Evolutionary conservation across 2,329 filamentous ascomycete genomes (phyloP).

Genomic region (Cladorrhinum sp.): DNA sequence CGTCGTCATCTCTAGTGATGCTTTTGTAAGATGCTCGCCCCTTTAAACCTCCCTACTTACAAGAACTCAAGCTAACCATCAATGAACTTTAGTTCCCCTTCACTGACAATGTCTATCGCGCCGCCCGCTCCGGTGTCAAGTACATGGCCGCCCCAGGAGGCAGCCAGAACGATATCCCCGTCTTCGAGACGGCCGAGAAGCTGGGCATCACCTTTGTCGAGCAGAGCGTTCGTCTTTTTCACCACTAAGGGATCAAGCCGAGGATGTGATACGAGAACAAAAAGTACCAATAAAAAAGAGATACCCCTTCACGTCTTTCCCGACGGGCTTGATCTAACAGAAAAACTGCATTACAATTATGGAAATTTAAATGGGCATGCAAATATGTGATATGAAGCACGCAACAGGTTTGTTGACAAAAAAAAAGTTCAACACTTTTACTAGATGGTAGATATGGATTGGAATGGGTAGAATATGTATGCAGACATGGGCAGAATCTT

Average conservation of each 20-base stretch:
- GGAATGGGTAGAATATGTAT: not conserved
- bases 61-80: slow-evolving; percentile 2
- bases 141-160: slow-evolving; percentile 93
- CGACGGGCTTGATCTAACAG: slow-evolving; percentile 13
- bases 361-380: not conserved
- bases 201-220: slow-evolving; percentile 92
- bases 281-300: slow-evolving; percentile 13
- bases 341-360: slow-evolving; percentile 5
- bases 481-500: not conserved
- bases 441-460: slow-evolving; percentile 17
- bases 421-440: slow-evolving; percentile 28
- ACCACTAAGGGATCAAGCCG: slow-evolving; percentile 61
- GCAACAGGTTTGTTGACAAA: not conserved
- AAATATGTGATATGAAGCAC: slow-evolving; percentile 7
- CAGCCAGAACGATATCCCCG: slow-evolving; percentile 78
- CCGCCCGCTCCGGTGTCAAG: slow-evolving; percentile 83
- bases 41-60: not conserved
- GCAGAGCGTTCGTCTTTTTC: slow-evolving; percentile 91
- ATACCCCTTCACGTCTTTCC: slow-evolving; percentile 16
- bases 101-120: slow-evolving; percentile 95
- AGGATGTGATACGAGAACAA: slow-evolving; percentile 1
- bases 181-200: slow-evolving; percentile 88
- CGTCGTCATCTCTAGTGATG: slow-evolving; percentile 88
- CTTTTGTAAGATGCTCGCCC: slow-evolving; percentile 67
- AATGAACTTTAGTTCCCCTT: slow-evolving; percentile 74